These are phyloP conservation scores for Wickerhamomyces ciferrii DNA, from an alignment of 805 yeast species.

Conservation along the genomic window DNA sequence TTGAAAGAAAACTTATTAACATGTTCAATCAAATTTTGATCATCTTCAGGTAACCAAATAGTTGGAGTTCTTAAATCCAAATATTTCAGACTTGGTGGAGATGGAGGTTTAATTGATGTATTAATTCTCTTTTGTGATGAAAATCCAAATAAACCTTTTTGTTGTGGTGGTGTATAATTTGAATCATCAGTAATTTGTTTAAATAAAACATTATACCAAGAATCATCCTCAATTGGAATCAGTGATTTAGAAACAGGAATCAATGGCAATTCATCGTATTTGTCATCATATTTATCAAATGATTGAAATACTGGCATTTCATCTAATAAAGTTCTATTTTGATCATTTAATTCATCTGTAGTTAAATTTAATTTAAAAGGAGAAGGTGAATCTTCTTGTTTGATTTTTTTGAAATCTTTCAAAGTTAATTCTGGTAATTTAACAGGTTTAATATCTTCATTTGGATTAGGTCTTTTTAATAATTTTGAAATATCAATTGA, in stretches of 20 bases:
- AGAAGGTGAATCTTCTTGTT: slow-evolving; percentile 4
- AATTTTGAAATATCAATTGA: slow-evolving; percentile 33
- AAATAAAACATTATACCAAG: slow-evolving; percentile 54
- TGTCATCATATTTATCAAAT: slow-evolving; percentile 23
- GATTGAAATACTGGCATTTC: slow-evolving; percentile 27
- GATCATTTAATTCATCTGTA: slow-evolving; percentile 24
- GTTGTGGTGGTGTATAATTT: slow-evolving; percentile 31
- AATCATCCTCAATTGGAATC: slow-evolving; percentile 58
- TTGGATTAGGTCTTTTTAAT: slow-evolving; percentile 27
- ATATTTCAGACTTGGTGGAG: slow-evolving; percentile 81
- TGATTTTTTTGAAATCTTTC: slow-evolving; percentile 21
- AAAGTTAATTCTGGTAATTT: slow-evolving; percentile 24
- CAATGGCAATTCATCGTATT: slow-evolving; percentile 25
- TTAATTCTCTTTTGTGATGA: slow-evolving; percentile 47
- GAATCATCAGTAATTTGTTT: slow-evolving; percentile 42
- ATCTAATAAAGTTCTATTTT: slow-evolving; percentile 29
- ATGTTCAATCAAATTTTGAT: slow-evolving; percentile 67
- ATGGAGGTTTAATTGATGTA: slow-evolving; percentile 71
- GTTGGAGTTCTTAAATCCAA: slow-evolving; percentile 85
- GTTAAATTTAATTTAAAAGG: slow-evolving; percentile 29
- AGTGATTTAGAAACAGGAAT: slow-evolving; percentile 64
- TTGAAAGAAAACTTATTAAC: slow-evolving; percentile 86
- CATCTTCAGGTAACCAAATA: slow-evolving; percentile 95
- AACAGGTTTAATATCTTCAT: slow-evolving; percentile 24
- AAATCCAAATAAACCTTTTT: slow-evolving; percentile 49